Evolutionary conservation across 495 filamentous ascomycete species (phyloP).

Genomic region (Hypoxylon perforatum): DNA sequence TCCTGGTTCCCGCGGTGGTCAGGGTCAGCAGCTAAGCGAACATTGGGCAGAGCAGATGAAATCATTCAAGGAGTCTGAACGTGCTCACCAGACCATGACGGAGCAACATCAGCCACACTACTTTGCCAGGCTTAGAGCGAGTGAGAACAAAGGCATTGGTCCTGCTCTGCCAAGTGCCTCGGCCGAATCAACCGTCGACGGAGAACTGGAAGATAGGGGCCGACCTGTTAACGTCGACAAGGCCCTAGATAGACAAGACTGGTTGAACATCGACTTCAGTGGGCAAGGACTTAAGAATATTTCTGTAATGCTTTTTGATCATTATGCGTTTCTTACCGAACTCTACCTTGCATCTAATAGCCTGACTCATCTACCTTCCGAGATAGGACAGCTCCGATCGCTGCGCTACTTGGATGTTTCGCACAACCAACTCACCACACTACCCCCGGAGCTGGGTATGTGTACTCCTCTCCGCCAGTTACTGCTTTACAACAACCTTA

Average conservation of each 20-base stretch:
- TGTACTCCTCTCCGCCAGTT: conserved; percentile 85
- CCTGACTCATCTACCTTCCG: conserved; percentile 75
- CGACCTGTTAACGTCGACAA: conserved; percentile 65
- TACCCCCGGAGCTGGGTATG: conserved; percentile 96
- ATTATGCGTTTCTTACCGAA: conserved; percentile 86
- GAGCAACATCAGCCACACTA: conserved; percentile 64
- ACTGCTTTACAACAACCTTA: conserved; percentile 86
- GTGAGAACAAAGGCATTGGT: conserved; percentile 69
- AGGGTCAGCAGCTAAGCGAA: conserved; percentile 70
- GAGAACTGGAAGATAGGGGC: conserved; percentile 73
- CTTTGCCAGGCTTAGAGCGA: conserved; percentile 64
- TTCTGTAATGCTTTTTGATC: conserved; percentile 76
- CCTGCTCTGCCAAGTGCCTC: conserved; percentile 43
- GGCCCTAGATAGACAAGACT: conserved; percentile 76
- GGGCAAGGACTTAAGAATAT: conserved; percentile 90
- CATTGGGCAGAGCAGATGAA: conserved; percentile 91
- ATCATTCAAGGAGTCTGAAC: conserved; percentile 75
- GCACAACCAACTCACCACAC: conserved; percentile 80
- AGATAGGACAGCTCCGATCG: conserved; percentile 82
- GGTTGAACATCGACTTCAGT: conserved; percentile 91
- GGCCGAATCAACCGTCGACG: conserved; percentile 61
- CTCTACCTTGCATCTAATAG: conserved; percentile 94
- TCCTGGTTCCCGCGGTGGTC: conserved; percentile 54
- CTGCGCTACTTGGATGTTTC: conserved; percentile 87
- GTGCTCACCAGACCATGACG: conserved; percentile 74